Evolutionary conservation across 257 asterid species (phyloP).

Genomic region (Cynanchum wilfordii): DNA sequence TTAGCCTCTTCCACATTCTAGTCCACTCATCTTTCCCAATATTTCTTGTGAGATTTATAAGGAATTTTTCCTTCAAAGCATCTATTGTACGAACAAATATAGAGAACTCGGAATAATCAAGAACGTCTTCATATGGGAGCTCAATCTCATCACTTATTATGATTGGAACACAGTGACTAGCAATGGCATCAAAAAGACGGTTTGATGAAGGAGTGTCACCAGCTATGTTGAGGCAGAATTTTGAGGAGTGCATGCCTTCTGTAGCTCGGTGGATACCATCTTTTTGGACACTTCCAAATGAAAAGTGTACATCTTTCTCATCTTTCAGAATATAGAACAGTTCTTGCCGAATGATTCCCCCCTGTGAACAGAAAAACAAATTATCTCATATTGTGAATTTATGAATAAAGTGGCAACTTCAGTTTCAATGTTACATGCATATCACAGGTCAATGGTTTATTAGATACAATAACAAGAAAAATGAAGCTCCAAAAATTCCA

Average conservation of each 20-base stretch:
- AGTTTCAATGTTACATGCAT: background rate
- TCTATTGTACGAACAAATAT: slow-evolving; percentile 47
- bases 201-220: slow-evolving; percentile 87
- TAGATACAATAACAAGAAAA: background rate
- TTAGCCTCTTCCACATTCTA: slow-evolving; percentile 56
- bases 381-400: background rate
- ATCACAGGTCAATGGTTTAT: background rate
- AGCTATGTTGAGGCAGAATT: slow-evolving; percentile 78
- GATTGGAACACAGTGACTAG: slow-evolving; percentile 78
- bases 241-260: slow-evolving; percentile 59
- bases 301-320: slow-evolving; percentile 69
- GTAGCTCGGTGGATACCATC: slow-evolving; percentile 56
- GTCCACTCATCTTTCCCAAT: slow-evolving; percentile 57
- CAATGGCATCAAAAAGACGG: slow-evolving; percentile 77
- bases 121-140: slow-evolving; percentile 70
- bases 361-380: slow-evolving; percentile 35
- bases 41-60: slow-evolving; percentile 42
- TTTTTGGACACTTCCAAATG: slow-evolving; percentile 54
- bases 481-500: background rate
- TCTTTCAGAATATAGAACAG: slow-evolving; percentile 50
- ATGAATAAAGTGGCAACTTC: background rate
- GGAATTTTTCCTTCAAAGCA: slow-evolving; percentile 45
- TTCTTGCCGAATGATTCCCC: slow-evolving; percentile 65
- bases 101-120: slow-evolving; percentile 65
- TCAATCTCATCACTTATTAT: slow-evolving; percentile 70